Evolutionary conservation across 2,329 filamentous ascomycete genomes (phyloP), one percentile per base, ranked within the genome.

Genomic region (Zymoseptoria ardabiliae): DNA sequence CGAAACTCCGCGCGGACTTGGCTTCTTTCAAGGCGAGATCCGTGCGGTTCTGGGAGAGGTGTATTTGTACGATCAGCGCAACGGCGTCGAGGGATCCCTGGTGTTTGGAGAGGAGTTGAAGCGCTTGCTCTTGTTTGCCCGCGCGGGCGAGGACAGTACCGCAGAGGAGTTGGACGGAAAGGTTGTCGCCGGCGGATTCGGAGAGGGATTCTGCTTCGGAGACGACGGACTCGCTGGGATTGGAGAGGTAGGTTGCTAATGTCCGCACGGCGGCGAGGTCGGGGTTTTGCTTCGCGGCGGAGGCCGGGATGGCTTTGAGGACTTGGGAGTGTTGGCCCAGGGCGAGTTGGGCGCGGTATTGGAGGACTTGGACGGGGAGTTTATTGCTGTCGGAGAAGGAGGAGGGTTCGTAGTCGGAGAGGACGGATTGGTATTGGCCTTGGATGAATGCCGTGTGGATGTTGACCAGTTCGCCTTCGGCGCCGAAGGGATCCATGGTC

Each of bases 1-100:
- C 94, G 90, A 93, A 97, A 76, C 90, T 85, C 73, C 92, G 85
- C 41, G 94, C 94, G 41, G 88, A 85, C 55, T 86, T 80, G 45
- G 96, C 91, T 77, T 97, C 93, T 76, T 96, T 96, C 11, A 91
- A 70, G 1, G 94, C 94, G 54, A 97, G 84, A 74, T 97, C 93
- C 69, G 88, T 88, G 67, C 93, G 85, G 79, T 97, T 97, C 73
- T 96, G 91, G 68, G 90, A 83, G 9, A 97, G 85, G 71, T 97
- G 88, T 67, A 97, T 95, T 74, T 99, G 93, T 28, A 92, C 86
- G 65, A 94, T 92, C 62, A 97, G 78, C 51, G 92, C 88, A 56
- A 97, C 90, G 57, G 87, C 85, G 72, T 88, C 85, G 58, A 87
- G 75, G 72, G 85, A 96, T 59, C 90, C 91, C 71, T 96, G 88